Evolutionary conservation across 2,329 filamentous ascomycete species (phyloP), one percentile per base, ranked within the genome.

Genomic region (Fusarium albidum): DNA sequence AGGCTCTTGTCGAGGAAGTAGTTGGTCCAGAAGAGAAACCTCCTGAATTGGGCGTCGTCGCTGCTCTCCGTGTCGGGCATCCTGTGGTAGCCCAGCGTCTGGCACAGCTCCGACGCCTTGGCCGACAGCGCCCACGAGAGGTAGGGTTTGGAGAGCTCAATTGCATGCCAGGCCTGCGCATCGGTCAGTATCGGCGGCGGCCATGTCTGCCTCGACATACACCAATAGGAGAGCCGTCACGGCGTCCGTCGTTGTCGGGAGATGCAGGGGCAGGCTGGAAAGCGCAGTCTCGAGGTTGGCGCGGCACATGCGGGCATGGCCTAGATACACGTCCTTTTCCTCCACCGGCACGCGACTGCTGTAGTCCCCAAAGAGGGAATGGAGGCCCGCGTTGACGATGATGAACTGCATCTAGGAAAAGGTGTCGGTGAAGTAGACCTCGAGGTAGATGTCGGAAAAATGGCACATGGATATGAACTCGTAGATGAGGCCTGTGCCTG

Each of bases 1-100:
- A 85, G 69, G 15, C 76, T 75, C 50, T 81, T 83, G 52, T 85
- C 79, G 12, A 84, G 68, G 37, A 80, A 76, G 59, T 85, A 86
- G 0, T 81, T 69, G 32, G 71, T 73, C 84, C 83, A 87, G 61
- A 87, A 87, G 6, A 85, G 61, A 1, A 73, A n/a, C n/a, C n/a
- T n/a, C n/a, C n/a, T n/a, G n/a, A n/a, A n/a, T n/a, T n/a, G n/a
- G n/a, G n/a, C n/a, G n/a, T n/a, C n/a, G n/a, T n/a, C n/a, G 50
- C 10, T 44, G 34, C 31, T 58, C 59, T 37, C 18, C 12, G 38
- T 26, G 3, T 21, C 18, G 38, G 8, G 53, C 49, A 50, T 37
- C 4, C 64, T 51, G 44, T 64, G 62, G 26, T 67, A 67, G 3
- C 64, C 59, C 4, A 65, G 49, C 3, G 53, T 63, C 15, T 65